A percentile compares a stretch with the other conserved stretches of the same genome.
Conservation (phyloP, 2,329 filamentous ascomycete genomes). For the Penicillium occitanis region DNA sequence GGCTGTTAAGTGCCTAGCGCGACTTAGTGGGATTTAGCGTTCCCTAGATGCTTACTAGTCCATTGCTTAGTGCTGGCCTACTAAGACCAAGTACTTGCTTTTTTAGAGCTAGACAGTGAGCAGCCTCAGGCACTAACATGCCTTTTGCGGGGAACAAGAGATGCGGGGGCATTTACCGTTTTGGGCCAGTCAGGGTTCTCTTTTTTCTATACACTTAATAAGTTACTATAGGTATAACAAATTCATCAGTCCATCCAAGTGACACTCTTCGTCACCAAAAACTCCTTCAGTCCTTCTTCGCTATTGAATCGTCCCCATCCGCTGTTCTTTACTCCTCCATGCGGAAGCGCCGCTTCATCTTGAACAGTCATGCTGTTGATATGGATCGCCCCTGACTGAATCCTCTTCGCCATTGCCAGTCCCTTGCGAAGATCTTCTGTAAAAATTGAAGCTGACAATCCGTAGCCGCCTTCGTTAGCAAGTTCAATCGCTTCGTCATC, state of each 20-base stretch:
- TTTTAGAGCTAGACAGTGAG: not conserved
- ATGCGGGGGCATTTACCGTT: not conserved
- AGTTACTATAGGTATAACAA: not conserved
- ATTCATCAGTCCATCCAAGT: conserved; percentile 21
- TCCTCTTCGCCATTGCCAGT: conserved; percentile 57
- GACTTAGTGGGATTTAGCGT: not conserved
- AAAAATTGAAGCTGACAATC: conserved; percentile 41
- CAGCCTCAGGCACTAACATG: not conserved
- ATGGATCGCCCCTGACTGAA: conserved; percentile 64
- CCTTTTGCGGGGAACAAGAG: not conserved
- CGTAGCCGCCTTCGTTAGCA: conserved; percentile 45
- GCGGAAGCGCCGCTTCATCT: conserved; percentile 60
- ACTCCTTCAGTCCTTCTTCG: conserved; percentile 54
- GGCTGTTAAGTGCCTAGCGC: not conserved
- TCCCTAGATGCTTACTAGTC: not conserved
- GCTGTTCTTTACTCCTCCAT: conserved; percentile 61
- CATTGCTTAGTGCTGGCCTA: not conserved
- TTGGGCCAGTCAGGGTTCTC: not conserved
- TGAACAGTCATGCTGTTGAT: conserved; percentile 65
- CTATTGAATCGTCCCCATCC: conserved; percentile 60
- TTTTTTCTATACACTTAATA: not conserved
- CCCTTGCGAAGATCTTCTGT: conserved; percentile 51
- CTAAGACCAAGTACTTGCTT: not conserved
- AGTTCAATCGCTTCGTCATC: conserved; percentile 42
- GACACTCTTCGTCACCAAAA: conserved; percentile 59